Evolutionary conservation across 2,329 filamentous ascomycete species (phyloP).

Genomic region (Cladobotryum mycophilum): DNA sequence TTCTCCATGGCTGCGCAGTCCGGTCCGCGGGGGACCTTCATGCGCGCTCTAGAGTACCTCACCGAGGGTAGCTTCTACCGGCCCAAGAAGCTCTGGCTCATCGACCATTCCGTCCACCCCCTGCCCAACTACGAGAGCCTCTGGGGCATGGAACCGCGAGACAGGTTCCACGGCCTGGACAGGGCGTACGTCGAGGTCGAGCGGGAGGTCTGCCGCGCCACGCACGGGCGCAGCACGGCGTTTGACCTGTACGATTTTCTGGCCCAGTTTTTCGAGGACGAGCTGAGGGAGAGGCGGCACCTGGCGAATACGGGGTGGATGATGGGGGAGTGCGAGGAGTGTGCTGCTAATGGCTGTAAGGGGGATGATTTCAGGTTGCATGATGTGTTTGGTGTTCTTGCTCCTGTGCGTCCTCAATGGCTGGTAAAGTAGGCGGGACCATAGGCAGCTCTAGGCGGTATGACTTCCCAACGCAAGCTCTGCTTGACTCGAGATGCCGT

Average conservation of each 20-base stretch:
- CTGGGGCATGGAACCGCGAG: not conserved
- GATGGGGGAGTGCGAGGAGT: not conserved
- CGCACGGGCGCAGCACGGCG: not conserved
- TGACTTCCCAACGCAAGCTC: too few species aligned
- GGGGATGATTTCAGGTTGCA: not conserved
- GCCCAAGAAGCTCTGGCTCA: not conserved
- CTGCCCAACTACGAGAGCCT: not conserved
- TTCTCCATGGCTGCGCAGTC: not conserved
- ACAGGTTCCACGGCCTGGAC: not conserved
- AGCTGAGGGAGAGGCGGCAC: not conserved
- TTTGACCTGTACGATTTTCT: not conserved
- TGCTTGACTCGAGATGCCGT: not conserved
- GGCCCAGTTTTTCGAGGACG: not conserved
- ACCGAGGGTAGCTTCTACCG: too few species aligned
- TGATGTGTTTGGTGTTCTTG: not conserved
- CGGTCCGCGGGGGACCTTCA: not conserved
- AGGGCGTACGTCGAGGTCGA: not conserved
- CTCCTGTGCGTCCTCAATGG: not conserved
- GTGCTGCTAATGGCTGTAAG: not conserved
- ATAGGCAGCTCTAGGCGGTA: not conserved
- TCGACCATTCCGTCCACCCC: slow-evolving; percentile 1
- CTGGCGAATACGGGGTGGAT: not conserved
- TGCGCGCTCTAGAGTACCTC: not conserved
- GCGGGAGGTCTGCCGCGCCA: not conserved
- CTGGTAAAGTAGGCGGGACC: not conserved